phyloP scores from a whole-genome alignment of 2,329 filamentous ascomycete genomes.

The Neopestalotiopsis sp. region DNA sequence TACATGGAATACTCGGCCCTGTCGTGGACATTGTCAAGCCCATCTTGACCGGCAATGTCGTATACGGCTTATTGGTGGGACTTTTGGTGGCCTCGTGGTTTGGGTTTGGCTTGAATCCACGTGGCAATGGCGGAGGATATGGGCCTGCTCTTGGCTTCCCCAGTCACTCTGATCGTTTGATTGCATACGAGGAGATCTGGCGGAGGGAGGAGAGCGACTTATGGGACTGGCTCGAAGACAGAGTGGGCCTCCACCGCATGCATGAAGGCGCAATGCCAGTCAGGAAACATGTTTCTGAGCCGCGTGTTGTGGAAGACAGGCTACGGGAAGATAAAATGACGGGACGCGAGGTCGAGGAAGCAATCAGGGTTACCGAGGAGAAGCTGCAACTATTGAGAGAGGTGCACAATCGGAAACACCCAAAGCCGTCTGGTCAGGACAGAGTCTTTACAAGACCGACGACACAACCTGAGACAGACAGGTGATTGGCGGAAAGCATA shows the following conservation, averaged over 20 bases:
- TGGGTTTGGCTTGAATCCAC: conserved; percentile 58
- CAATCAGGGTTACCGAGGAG: conserved; percentile 86
- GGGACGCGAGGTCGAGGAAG: conserved; percentile 76
- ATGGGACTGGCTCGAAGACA: conserved; percentile 92
- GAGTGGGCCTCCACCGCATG: conserved; percentile 73
- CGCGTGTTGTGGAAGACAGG: conserved; percentile 64
- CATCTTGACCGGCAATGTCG: conserved; percentile 75
- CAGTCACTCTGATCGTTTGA: conserved; percentile 67
- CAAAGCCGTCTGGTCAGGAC: not conserved
- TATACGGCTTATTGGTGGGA: conserved; percentile 76
- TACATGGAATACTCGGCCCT: conserved; percentile 73
- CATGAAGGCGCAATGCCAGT: conserved; percentile 43
- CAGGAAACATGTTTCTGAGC: conserved; percentile 56
- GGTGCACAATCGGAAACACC: conserved; percentile 66
- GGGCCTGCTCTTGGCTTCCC: conserved; percentile 45
- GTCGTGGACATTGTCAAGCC: conserved; percentile 72
- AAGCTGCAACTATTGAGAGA: conserved; percentile 77
- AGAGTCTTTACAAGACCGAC: conserved; percentile 10
- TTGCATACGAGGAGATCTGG: conserved; percentile 95
- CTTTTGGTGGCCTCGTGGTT: conserved; percentile 79
- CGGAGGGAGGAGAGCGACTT: conserved; percentile 83
- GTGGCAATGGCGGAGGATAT: conserved; percentile 41
- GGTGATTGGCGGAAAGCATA: not conserved
- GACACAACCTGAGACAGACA: conserved; percentile 15
- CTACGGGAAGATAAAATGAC: conserved; percentile 66